Conservation (phyloP, 1,139 yeast species). For the Hyphopichia khmerensis region DNA sequence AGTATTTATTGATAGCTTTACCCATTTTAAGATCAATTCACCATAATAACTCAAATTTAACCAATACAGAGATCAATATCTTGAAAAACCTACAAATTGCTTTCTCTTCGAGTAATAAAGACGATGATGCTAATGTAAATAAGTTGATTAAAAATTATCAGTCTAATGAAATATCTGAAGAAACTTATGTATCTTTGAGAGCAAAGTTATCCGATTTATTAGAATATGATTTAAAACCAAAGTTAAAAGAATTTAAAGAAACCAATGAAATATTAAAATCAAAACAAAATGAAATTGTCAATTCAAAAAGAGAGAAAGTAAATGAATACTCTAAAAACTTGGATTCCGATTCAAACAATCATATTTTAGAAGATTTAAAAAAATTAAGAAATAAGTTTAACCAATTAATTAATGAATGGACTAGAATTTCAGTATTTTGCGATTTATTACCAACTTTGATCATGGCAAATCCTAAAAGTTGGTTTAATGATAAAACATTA, state of each 20-base stretch:
- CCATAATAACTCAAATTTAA: conserved; percentile 24
- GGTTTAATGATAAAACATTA: conserved; percentile 32
- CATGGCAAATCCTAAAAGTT: conserved; percentile 32
- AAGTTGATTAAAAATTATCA: conserved; percentile 16
- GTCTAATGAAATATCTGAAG: conserved; percentile 7
- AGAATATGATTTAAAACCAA: conserved; percentile 10
- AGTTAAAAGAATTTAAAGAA: conserved; percentile 13
- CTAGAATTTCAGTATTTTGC: conserved; percentile 21
- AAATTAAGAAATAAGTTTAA: conserved; percentile 7
- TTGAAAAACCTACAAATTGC: conserved; percentile 22
- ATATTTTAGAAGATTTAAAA: conserved; percentile 3
- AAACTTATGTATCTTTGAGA: conserved; percentile 6
- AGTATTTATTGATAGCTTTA: conserved; percentile 23
- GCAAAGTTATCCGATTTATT: background rate
- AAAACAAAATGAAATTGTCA: conserved; percentile 7
- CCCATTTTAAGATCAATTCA: conserved; percentile 37
- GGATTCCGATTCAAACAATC: conserved; percentile 3
- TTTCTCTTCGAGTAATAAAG: conserved; percentile 12
- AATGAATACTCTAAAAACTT: conserved; percentile 1
- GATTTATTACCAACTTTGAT: conserved; percentile 32
- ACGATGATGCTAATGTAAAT: conserved; percentile 13
- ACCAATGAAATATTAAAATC: conserved; percentile 14
- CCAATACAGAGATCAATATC: conserved; percentile 30
- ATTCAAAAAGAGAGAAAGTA: conserved; percentile 4
- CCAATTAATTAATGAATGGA: conserved; percentile 23